Conservation (phyloP, 2,329 filamentous ascomycete species). For the Fusarium udum region DNA sequence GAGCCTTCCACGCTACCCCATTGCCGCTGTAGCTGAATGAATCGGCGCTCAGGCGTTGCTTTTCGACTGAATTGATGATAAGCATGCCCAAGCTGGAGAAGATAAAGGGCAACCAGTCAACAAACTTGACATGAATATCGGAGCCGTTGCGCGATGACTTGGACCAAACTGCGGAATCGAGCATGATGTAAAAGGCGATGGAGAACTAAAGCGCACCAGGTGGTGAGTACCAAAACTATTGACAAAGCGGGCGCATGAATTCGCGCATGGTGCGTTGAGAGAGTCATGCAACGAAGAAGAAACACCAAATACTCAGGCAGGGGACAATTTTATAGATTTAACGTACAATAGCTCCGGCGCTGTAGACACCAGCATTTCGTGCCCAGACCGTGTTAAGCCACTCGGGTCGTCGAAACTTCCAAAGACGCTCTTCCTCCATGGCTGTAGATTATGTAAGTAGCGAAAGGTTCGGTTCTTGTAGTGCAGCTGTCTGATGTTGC, state of each 20-base stretch:
- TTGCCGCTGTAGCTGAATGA: slow-evolving; percentile 69
- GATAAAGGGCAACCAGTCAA: slow-evolving; percentile 76
- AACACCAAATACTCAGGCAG: background rate
- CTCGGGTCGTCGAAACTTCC: slow-evolving; percentile 72
- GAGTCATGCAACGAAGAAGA: background rate
- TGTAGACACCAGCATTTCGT: slow-evolving; percentile 71
- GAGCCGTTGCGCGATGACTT: slow-evolving; percentile 68
- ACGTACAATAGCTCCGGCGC: slow-evolving; percentile 70
- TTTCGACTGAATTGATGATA: slow-evolving; percentile 76
- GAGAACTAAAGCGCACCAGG: slow-evolving; percentile 60
- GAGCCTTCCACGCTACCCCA: slow-evolving; percentile 74
- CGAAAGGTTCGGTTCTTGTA: background rate
- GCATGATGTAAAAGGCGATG: slow-evolving; percentile 73
- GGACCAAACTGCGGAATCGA: slow-evolving; percentile 74
- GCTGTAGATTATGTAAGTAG: background rate
- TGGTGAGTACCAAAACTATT: slow-evolving; percentile 18
- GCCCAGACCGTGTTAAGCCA: slow-evolving; percentile 73
- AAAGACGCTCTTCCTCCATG: slow-evolving; percentile 74
- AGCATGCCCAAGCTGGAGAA: slow-evolving; percentile 75
- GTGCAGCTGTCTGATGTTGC: background rate
- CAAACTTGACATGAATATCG: slow-evolving; percentile 69
- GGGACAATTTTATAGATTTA: background rate
- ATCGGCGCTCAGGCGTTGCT: slow-evolving; percentile 71
- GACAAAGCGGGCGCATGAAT: background rate
- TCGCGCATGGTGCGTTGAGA: background rate